Conservation (phyloP, 495 filamentous ascomycete species). For the Oidiodendron maius region DNA sequence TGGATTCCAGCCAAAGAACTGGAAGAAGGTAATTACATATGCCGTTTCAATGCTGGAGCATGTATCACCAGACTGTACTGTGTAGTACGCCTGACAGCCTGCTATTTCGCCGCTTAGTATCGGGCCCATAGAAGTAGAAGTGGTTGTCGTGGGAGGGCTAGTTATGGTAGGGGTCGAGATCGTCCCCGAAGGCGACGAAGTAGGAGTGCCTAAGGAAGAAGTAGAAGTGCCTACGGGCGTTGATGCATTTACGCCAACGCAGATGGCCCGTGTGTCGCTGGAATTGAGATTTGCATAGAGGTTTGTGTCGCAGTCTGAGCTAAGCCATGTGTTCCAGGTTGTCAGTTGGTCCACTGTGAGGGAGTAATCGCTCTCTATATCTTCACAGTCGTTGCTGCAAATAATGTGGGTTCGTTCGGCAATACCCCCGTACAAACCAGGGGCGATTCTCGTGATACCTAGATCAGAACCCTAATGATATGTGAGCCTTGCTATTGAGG, state of each 20-base stretch:
- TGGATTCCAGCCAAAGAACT: conserved; percentile 7
- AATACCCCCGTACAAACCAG: too few species aligned
- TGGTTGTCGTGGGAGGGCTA: not conserved
- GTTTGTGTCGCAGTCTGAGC: not conserved
- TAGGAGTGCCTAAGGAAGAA: not conserved
- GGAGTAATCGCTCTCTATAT: too few species aligned
- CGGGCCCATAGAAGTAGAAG: not conserved
- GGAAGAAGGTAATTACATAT: conserved; percentile 1
- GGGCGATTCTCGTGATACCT: too few species aligned
- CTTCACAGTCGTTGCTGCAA: too few species aligned
- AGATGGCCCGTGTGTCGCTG: not conserved
- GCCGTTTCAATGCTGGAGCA: not conserved
- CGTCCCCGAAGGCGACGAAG: not conserved
- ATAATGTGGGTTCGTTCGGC: too few species aligned
- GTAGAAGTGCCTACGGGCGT: not conserved
- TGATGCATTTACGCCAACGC: not conserved
- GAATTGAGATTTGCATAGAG: not conserved
- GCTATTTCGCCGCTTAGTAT: not conserved
- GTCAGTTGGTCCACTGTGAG: not conserved
- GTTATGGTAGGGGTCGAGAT: not conserved
- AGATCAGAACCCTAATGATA: too few species aligned
- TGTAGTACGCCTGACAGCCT: not conserved
- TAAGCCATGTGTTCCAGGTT: not conserved
- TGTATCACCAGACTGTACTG: not conserved
- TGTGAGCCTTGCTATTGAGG: too few species aligned